These are phyloP conservation scores for Hydnomerulius pinastri DNA, from an alignment of 768 basidiomycete species.

Conservation along the genomic window DNA sequence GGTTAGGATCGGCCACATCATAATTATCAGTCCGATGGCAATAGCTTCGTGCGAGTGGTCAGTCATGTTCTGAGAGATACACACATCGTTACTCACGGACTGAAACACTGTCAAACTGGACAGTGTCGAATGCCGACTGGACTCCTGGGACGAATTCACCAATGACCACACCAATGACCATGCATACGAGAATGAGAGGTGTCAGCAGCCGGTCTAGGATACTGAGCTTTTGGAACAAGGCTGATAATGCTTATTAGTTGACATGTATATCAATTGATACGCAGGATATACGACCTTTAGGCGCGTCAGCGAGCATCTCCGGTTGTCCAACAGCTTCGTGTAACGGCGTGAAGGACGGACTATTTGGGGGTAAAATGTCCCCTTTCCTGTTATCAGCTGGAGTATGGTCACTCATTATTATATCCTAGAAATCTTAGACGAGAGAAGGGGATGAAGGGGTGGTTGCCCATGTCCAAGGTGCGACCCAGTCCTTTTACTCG, in stretches of 20 bases:
- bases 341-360: no score
- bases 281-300: neutral
- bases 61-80: neutral
- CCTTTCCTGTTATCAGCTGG: neutral
- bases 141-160: slow-evolving; percentile 66
- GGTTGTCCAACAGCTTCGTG: neutral
- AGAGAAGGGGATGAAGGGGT: neutral
- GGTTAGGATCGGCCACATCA: slow-evolving; percentile 86
- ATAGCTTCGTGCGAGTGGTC: slow-evolving; percentile 51
- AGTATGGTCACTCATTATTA: neutral
- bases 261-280: neutral
- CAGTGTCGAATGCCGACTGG: slow-evolving; percentile 61
- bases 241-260: slow-evolving; percentile 18
- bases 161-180: slow-evolving; percentile 77
- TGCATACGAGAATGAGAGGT: slow-evolving; percentile 64
- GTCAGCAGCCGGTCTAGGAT: slow-evolving; percentile 64
- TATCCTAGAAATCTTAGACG: neutral
- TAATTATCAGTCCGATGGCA: slow-evolving; percentile 76
- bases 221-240: slow-evolving; percentile 43
- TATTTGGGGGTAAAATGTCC: neutral
- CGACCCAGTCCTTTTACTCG: no score
- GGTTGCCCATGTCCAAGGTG: neutral
- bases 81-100: slow-evolving; percentile 56
- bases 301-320: slow-evolving; percentile 1
- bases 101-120: slow-evolving; percentile 69